These are phyloP conservation scores for Vitis amurensis DNA, from an alignment of 164 flowering plant species.

Conservation along the genomic window DNA sequence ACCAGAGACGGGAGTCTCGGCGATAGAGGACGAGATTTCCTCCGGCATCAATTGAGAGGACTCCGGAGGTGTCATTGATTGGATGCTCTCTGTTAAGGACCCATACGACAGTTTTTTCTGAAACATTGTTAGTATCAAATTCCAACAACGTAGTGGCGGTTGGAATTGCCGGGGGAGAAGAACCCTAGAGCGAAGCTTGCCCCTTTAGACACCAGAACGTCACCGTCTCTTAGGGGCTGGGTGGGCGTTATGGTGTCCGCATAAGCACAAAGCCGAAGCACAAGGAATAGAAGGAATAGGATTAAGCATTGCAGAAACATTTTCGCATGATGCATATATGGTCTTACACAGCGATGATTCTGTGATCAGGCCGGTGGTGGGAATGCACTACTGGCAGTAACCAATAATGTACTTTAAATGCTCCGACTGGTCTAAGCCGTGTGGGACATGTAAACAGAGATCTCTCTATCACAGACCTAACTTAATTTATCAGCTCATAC, in stretches of 20 bases:
- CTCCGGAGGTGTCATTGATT: constrained; percentile 32
- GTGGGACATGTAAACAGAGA: too few species aligned
- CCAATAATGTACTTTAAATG: too few species aligned
- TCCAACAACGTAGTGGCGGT: constrained; percentile 36
- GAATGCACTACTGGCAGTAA: too few species aligned
- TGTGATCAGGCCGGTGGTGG: too few species aligned
- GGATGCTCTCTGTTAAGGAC: constrained; percentile 60
- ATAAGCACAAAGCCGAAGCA: not conserved
- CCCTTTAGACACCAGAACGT: constrained; percentile 30
- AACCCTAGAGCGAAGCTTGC: constrained; percentile 41
- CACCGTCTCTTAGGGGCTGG: constrained; percentile 17
- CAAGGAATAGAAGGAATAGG: too few species aligned
- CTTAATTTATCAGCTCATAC: too few species aligned
- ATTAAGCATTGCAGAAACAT: too few species aligned
- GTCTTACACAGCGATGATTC: too few species aligned
- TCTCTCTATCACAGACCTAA: too few species aligned
- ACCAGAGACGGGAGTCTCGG: constrained; percentile 20
- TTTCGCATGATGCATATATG: too few species aligned
- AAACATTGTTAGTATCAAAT: constrained; percentile 43
- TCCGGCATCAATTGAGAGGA: constrained; percentile 17
- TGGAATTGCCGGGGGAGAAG: constrained; percentile 37
- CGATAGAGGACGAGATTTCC: constrained; percentile 28
- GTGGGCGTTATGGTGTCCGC: constrained; percentile 12
- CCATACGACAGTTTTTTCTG: constrained; percentile 38
- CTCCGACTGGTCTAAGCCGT: too few species aligned